Conservation (phyloP, 495 filamentous ascomycete species). For the Aspergillus egyptiacus region DNA sequence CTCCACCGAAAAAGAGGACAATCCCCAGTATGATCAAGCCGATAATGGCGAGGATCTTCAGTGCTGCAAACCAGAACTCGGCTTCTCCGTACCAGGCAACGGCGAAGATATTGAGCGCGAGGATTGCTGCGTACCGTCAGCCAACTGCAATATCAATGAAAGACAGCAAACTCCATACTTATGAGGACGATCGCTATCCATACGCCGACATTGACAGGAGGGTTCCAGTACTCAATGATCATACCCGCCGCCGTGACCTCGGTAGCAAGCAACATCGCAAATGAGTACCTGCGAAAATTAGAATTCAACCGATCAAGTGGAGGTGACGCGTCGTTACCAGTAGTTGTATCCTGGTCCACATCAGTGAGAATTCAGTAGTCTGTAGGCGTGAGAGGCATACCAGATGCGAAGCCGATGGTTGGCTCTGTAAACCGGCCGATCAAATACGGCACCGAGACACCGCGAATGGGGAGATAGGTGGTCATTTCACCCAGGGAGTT, state of each 20-base stretch:
- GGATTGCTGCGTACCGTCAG: constrained; percentile 53
- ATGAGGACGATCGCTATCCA: constrained; percentile 68
- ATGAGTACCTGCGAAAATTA: constrained; percentile 40
- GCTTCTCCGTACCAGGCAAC: constrained; percentile 66
- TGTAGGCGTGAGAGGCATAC: constrained; percentile 20
- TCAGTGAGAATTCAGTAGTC: constrained; percentile 11
- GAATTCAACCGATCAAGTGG: background rate
- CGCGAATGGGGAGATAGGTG: constrained; percentile 66
- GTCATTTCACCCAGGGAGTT: constrained; percentile 62
- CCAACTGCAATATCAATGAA: background rate
- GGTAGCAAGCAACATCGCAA: constrained; percentile 54
- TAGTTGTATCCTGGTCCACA: constrained; percentile 44
- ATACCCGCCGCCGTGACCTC: constrained; percentile 64
- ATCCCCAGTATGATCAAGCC: constrained; percentile 63
- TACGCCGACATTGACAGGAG: constrained; percentile 43
- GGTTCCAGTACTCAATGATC: constrained; percentile 66
- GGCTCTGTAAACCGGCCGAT: constrained; percentile 63
- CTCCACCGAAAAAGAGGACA: constrained; percentile 61
- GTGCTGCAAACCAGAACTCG: constrained; percentile 65
- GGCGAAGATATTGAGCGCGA: constrained; percentile 60
- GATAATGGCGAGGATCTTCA: constrained; percentile 70
- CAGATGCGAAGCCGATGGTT: constrained; percentile 66
- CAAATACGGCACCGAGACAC: constrained; percentile 64
- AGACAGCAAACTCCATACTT: constrained; percentile 30
- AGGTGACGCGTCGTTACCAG: constrained; percentile 32